Evolutionary conservation across 345 rosid genomes (phyloP).

Genomic region (Triadica sebifera): DNA sequence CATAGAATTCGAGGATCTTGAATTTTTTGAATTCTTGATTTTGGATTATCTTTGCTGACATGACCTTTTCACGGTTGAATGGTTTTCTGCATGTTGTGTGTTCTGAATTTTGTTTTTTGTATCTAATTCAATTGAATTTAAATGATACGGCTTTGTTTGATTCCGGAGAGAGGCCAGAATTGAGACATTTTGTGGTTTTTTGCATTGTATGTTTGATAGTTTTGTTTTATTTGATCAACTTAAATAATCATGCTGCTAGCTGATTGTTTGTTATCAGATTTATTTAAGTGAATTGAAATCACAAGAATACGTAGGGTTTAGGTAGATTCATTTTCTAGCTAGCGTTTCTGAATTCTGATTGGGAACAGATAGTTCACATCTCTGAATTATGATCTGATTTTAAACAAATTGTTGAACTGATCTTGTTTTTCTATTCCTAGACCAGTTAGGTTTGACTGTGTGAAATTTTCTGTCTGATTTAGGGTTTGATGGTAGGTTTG

Average conservation of each 20-base stretch:
- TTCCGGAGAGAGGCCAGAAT: too few species aligned
- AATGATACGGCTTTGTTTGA: neutral
- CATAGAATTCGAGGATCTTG: conserved; percentile 7
- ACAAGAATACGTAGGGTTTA: conserved; percentile 22
- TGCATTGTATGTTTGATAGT: neutral
- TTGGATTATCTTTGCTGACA: neutral
- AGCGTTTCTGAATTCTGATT: conserved; percentile 6
- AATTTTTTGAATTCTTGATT: neutral
- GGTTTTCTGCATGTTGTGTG: conserved; percentile 8
- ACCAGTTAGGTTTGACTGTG: neutral
- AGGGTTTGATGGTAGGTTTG: conserved; percentile 23
- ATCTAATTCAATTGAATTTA: conserved; percentile 9
- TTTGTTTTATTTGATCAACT: neutral
- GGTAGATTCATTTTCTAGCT: conserved; percentile 8
- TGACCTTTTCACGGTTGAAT: neutral
- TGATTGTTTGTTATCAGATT: conserved; percentile 13
- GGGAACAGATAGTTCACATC: neutral
- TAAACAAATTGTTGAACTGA: neutral
- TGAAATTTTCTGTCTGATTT: conserved; percentile 7
- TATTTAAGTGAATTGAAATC: neutral
- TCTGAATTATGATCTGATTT: conserved; percentile 24
- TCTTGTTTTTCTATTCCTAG: neutral
- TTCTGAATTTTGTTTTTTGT: conserved; percentile 5
- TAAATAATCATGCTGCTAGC: neutral
- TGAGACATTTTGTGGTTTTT: too few species aligned